phyloP scores from a whole-genome alignment of 192 early-diverging fungal species.

The Lunasporangiospora selenospora region DNA sequence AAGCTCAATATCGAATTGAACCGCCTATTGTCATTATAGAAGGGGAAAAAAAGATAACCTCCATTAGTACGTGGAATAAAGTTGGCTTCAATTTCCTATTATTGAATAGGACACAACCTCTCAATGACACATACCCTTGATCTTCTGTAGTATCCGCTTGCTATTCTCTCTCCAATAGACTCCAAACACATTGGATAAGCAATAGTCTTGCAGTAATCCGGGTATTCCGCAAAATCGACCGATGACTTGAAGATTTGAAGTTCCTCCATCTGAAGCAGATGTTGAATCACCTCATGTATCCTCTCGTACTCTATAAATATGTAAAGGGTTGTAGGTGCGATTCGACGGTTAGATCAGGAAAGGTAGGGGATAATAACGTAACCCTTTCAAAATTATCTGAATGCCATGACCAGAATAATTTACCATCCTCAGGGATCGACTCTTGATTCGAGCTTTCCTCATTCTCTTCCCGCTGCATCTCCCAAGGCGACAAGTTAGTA shows the following conservation, averaged over 20 bases:
- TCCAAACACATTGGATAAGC: conserved; percentile 79
- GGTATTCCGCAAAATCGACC: conserved; percentile 67
- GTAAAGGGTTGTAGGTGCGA: conserved; percentile 18
- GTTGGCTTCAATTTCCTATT: too few relatives aligned
- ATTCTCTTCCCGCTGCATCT: conserved; percentile 41
- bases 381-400: too few relatives aligned
- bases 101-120: too few relatives aligned
- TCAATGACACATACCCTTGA: conserved; percentile 54
- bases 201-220: conserved; percentile 66
- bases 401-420: too few relatives aligned
- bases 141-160: conserved; percentile 67
- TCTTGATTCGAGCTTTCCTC: conserved; percentile 19
- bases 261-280: conserved; percentile 46
- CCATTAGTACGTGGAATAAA: not conserved
- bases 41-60: conserved; percentile 1
- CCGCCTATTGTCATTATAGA: conserved; percentile 46
- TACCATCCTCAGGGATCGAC: conserved; percentile 59
- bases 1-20: conserved; percentile 71
- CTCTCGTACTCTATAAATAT: conserved; percentile 25
- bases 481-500: conserved; percentile 46
- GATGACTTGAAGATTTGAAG: conserved; percentile 66
- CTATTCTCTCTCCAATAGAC: conserved; percentile 61
- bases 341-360: not conserved
- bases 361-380: too few relatives aligned
- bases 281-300: conserved; percentile 52